phyloP scores from a whole-genome alignment of 108 stramenopile genomes.

The Skeletonema tropicum region DNA sequence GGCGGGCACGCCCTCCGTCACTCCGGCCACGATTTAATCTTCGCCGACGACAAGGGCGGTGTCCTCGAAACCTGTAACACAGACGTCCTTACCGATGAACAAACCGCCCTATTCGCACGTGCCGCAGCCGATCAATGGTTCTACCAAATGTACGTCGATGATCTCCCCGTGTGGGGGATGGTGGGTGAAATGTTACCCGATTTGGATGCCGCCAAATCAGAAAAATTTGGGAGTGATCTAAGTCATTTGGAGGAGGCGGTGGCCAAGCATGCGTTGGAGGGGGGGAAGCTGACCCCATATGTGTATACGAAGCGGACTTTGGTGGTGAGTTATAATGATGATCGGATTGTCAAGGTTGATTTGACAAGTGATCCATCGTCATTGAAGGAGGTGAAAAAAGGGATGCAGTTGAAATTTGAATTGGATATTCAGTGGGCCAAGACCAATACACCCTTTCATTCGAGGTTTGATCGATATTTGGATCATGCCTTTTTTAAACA shows the following conservation, averaged over 20 bases:
- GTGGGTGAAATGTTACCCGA: constrained; percentile 91
- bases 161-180: constrained; percentile 97
- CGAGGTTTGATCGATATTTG: constrained; percentile 32
- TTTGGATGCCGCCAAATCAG: constrained; percentile 46
- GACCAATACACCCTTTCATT: constrained; percentile 37
- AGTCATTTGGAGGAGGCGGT: constrained; percentile 71
- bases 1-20: constrained; percentile 85
- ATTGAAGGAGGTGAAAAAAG: constrained; percentile 73
- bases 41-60: constrained; percentile 53
- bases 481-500: constrained; percentile 95
- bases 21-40: constrained; percentile 84
- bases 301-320: constrained; percentile 92
- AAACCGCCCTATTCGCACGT: constrained; percentile 61
- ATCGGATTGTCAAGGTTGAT: constrained; percentile 95
- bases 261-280: constrained; percentile 53
- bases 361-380: constrained; percentile 84
- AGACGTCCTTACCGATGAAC: constrained; percentile 55
- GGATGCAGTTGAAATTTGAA: constrained; percentile 70
- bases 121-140: constrained; percentile 94
- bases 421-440: constrained; percentile 45
- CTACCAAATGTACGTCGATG: constrained; percentile 97
- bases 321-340: constrained; percentile 89
- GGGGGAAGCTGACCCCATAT: constrained; percentile 58
- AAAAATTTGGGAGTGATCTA: constrained; percentile 59
- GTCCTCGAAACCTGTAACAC: constrained; percentile 77